Evolutionary conservation across 345 rosid genomes (phyloP), one percentile per base, ranked within the genome.

Genomic region (Microcos paniculata): DNA sequence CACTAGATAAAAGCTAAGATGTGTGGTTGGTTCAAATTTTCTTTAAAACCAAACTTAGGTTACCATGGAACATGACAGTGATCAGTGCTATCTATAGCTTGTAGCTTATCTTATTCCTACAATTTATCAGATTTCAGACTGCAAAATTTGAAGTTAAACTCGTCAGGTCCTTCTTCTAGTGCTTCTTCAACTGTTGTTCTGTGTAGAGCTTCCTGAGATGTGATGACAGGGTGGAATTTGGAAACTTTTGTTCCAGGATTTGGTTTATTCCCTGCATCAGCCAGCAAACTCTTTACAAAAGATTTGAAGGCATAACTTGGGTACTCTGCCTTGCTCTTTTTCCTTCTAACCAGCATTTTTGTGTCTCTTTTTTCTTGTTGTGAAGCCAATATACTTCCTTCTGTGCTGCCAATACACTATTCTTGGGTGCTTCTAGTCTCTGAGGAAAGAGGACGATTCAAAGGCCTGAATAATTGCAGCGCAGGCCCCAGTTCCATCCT

Each of bases 381-480:
- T 67, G 71, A 13, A 9, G 35, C 52, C 11, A 31, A 42, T 23
- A 40, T 64, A 40, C 43, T 40, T 45, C 48, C 1, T 2, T 35
- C 5, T n/a, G 4, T 13, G 24, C 9, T 0, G 28, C 68, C n/a
- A 38, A n/a, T 65, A 42, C 13, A 13, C 70, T 43, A 15, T 46
- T 67, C 23, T 38, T 68, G 40, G 70, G 38, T 67, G 71, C 55
- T 67, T 46, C 55, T 24, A 45, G 38, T 26, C 71, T 48, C 2
- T 5, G 8, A 10, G 2, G 43, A n/a, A 49, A 30, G 16, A 49
- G 58, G 18, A 49, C 18, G 56, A 71, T 24, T 28, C 66, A 35
- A 55, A 70, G 48, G 57, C 28, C 9, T 28, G 61, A 31, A 31
- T 49, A 70, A 49, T 46, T 23, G 53, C 72, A 70, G 5, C 21